Percentiles rank a stretch among this genome's conserved stretches.
Conservation (phyloP, 768 basidiomycete genomes). For the Leucocoprinus sp. region DNA sequence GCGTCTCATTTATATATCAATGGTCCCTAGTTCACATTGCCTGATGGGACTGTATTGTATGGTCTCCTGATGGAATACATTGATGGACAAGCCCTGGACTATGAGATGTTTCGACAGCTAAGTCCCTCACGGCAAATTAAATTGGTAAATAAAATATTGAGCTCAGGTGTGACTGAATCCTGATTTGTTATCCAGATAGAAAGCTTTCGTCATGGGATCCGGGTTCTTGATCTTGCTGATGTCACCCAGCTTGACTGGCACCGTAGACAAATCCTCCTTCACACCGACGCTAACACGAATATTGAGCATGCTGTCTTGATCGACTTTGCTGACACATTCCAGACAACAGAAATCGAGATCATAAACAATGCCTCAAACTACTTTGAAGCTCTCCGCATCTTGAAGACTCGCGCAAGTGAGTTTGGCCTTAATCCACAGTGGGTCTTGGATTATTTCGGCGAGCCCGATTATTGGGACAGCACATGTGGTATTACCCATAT, state of each 20-base stretch:
- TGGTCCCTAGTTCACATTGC: conserved; percentile 13
- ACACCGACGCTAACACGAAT: conserved; percentile 11
- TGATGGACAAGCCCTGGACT: conserved; percentile 12
- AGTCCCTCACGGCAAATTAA: conserved; percentile 14
- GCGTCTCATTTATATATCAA: neutral
- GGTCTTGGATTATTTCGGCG: conserved; percentile 2
- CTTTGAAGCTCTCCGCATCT: neutral
- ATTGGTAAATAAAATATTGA: conserved; percentile 10
- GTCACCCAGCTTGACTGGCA: conserved; percentile 20
- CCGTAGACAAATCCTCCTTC: conserved; percentile 12
- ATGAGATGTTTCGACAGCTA: conserved; percentile 11
- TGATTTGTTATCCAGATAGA: conserved; percentile 14
- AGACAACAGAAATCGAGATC: conserved; percentile 11
- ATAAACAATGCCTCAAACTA: conserved; percentile 12
- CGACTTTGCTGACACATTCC: conserved; percentile 13
- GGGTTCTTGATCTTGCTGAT: conserved; percentile 19
- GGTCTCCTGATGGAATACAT: conserved; percentile 18
- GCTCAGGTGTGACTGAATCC: neutral
- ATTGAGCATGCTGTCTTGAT: conserved; percentile 14
- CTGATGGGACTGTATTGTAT: conserved; percentile 12
- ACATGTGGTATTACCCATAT: too few relatives aligned
- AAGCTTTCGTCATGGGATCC: conserved; percentile 17
- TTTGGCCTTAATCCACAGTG: neutral
- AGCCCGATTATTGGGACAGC: conserved; percentile 11
- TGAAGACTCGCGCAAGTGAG: neutral